phyloP scores from a whole-genome alignment of 1,284 basidiomycete species.

The Cutaneotrichosporon arboriforme region DNA sequence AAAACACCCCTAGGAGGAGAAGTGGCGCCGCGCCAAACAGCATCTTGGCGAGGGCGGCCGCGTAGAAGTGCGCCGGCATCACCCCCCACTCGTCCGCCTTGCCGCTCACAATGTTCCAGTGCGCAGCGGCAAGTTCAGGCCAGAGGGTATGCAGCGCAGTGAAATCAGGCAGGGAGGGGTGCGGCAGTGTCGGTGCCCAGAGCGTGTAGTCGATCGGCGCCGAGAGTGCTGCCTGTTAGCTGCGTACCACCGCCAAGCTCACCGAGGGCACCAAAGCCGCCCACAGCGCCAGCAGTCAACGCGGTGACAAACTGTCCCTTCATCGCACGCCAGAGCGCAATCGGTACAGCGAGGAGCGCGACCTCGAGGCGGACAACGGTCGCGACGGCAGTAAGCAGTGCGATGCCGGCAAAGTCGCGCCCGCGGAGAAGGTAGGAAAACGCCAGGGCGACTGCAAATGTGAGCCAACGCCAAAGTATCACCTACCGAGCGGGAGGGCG shows the following conservation, averaged over 20 bases:
- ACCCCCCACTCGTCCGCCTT: constrained; percentile 91
- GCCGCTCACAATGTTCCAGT: constrained; percentile 83
- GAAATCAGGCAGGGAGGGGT: constrained; percentile 32
- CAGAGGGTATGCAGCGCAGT: constrained; percentile 57
- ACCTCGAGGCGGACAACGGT: constrained; percentile 79
- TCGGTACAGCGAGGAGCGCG: constrained; percentile 59
- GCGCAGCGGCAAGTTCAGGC: constrained; percentile 76
- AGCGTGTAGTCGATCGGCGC: constrained; percentile 75
- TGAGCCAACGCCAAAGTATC: background rate
- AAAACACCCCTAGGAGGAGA: constrained; percentile 52
- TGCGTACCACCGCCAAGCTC: constrained; percentile 20
- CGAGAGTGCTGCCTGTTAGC: constrained; percentile 56
- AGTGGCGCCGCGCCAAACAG: constrained; percentile 65
- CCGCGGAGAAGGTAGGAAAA: constrained; percentile 25
- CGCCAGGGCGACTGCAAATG: constrained; percentile 23
- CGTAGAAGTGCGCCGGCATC: constrained; percentile 66
- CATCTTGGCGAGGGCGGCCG: constrained; percentile 71
- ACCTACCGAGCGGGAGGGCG: constrained; percentile 63
- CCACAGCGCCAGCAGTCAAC: constrained; percentile 55
- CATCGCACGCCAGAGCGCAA: constrained; percentile 54
- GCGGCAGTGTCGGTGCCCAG: constrained; percentile 55
- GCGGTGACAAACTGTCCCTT: constrained; percentile 53
- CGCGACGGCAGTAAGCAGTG: constrained; percentile 60
- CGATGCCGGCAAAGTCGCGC: constrained; percentile 36
- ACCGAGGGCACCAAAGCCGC: constrained; percentile 59